These are phyloP conservation scores for Cutaneotrichosporon sp. DNA, from an alignment of 1,284 basidiomycete species.

Conservation along the genomic window DNA sequence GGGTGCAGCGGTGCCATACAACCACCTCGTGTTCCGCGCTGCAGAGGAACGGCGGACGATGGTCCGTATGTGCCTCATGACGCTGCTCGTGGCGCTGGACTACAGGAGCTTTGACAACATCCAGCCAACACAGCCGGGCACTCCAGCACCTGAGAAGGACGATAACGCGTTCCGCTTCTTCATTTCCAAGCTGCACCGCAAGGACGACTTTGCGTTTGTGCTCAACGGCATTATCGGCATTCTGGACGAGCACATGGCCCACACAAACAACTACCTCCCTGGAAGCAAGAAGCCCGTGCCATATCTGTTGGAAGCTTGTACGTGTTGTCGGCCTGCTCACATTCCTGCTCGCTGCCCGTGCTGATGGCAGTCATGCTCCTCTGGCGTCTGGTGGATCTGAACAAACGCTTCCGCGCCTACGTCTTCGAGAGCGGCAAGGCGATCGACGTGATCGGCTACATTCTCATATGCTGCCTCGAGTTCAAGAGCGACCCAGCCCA, in stretches of 20 bases:
- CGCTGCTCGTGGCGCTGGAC: conserved; percentile 70
- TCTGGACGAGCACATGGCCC: conserved; percentile 67
- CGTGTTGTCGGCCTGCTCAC: conserved; percentile 35
- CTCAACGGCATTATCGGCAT: conserved; percentile 66
- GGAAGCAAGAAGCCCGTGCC: conserved; percentile 74
- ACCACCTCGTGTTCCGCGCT: conserved; percentile 81
- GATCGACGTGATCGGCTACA: conserved; percentile 67
- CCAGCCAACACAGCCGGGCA: conserved; percentile 4
- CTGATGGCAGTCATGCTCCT: conserved; percentile 64
- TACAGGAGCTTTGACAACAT: conserved; percentile 58
- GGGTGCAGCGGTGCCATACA: conserved; percentile 68
- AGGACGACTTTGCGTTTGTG: conserved; percentile 78
- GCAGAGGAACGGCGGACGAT: conserved; percentile 65
- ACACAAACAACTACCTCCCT: conserved; percentile 68
- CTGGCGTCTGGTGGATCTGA: conserved; percentile 85
- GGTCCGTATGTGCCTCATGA: conserved; percentile 66
- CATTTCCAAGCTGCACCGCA: conserved; percentile 83
- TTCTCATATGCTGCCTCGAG: conserved; percentile 73
- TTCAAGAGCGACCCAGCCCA: conserved; percentile 90
- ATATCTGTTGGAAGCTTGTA: conserved; percentile 73
- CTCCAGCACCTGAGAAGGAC: conserved; percentile 44
- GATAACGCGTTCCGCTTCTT: conserved; percentile 88
- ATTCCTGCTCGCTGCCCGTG: background rate
- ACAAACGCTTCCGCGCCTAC: conserved; percentile 86
- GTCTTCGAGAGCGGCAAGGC: conserved; percentile 72